Conservation (phyloP, 768 basidiomycete species). For the Floccularia luteovirens region DNA sequence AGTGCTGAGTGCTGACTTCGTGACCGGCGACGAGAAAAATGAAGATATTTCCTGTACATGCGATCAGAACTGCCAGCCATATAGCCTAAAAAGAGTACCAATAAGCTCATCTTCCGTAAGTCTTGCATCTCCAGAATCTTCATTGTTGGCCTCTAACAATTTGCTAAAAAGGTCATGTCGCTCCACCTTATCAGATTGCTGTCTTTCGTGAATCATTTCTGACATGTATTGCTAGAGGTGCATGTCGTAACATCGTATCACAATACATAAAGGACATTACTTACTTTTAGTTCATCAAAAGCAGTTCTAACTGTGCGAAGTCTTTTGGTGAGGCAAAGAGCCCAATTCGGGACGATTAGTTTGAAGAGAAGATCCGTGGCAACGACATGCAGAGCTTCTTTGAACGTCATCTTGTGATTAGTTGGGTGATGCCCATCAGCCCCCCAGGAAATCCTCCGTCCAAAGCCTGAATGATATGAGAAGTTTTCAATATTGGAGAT, state of each 20-base stretch:
- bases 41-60: constrained; percentile 32
- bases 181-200: constrained; percentile 23
- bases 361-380: constrained; percentile 23
- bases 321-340: constrained; percentile 19
- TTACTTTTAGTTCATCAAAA: constrained; percentile 26
- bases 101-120: constrained; percentile 36
- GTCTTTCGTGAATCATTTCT: constrained; percentile 45
- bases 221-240: constrained; percentile 27
- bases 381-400: constrained; percentile 31
- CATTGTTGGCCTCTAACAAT: constrained; percentile 39
- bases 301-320: constrained; percentile 21
- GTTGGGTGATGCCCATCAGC: constrained; percentile 21
- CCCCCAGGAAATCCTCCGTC: constrained; percentile 36
- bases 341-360: constrained; percentile 24
- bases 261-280: neutral
- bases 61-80: too few species aligned
- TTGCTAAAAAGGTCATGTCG: constrained; percentile 35
- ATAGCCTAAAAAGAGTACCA: constrained; percentile 11
- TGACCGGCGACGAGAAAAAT: constrained; percentile 55
- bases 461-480: constrained; percentile 30
- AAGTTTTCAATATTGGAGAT: neutral
- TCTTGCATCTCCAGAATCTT: constrained; percentile 19
- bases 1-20: constrained; percentile 37
- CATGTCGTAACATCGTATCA: neutral
- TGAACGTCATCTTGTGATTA: constrained; percentile 37